Evolutionary conservation across 257 asterid genomes (phyloP).

Genomic region (Solanum acaule): DNA sequence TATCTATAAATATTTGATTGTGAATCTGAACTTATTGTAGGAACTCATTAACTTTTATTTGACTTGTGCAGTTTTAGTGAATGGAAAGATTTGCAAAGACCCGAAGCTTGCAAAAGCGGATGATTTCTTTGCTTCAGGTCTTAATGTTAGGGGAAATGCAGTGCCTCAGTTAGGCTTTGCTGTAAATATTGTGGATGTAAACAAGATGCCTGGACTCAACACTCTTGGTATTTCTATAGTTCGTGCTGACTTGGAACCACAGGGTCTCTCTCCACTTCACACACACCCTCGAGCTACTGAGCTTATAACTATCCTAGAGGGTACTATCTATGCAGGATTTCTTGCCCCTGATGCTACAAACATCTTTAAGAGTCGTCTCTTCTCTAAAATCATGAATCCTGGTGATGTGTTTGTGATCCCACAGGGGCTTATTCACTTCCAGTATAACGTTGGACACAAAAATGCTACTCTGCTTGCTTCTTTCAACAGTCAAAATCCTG

Average conservation of each 20-base stretch:
- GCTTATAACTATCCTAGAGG: not conserved
- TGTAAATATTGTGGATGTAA: not conserved
- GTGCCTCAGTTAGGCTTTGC: not conserved
- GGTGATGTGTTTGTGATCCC: constrained; percentile 4
- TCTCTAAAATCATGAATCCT: not conserved
- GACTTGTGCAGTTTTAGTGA: not conserved
- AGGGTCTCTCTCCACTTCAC: not conserved
- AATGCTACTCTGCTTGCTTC: not conserved
- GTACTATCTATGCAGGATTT: not conserved
- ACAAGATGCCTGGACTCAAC: constrained; percentile 2
- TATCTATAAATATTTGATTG: not conserved
- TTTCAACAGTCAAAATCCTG: constrained; percentile 6
- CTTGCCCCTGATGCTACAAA: not conserved
- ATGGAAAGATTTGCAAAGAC: constrained; percentile 4
- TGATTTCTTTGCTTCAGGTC: constrained; percentile 4
- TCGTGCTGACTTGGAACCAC: not conserved
- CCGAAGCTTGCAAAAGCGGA: not conserved
- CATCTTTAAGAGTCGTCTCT: not conserved
- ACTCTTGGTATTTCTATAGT: not conserved
- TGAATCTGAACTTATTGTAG: not conserved
- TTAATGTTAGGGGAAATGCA: not conserved
- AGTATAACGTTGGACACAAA: not conserved
- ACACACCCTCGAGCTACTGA: constrained; percentile 1
- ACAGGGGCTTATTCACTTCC: constrained; percentile 4
- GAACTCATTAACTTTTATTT: not conserved